A percentile compares a stretch with the other conserved stretches of the same genome.
Conservation (phyloP, 2,329 filamentous ascomycete species). For the Didymella exigua region DNA sequence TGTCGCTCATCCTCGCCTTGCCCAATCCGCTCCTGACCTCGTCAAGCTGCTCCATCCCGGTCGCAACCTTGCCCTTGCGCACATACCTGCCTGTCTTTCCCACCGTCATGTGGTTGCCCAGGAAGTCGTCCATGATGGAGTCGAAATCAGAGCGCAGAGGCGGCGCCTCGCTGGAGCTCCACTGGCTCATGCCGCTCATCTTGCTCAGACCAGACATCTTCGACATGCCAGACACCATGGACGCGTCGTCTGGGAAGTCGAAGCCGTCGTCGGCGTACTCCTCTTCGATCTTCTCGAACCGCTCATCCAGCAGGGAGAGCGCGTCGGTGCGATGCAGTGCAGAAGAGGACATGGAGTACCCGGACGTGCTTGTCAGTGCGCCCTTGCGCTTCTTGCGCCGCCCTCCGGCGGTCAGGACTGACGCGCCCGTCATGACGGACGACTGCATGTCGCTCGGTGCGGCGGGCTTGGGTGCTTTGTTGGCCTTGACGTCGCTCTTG, state of each 20-base stretch:
- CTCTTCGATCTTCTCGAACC: slow-evolving; percentile 90
- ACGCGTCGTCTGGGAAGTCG: slow-evolving; percentile 52
- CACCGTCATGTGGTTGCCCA: slow-evolving; percentile 72
- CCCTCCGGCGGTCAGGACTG: slow-evolving; percentile 70
- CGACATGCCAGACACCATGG: slow-evolving; percentile 56
- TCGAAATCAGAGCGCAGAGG: slow-evolving; percentile 81
- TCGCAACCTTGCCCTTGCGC: slow-evolving; percentile 80
- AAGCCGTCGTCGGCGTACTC: slow-evolving; percentile 62
- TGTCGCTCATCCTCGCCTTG: slow-evolving; percentile 66
- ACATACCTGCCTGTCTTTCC: slow-evolving; percentile 65
- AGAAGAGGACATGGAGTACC: slow-evolving; percentile 91
- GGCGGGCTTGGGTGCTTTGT: slow-evolving; percentile 50
- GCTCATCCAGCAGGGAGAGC: slow-evolving; percentile 79
- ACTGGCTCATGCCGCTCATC: slow-evolving; percentile 45
- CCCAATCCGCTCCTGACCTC: slow-evolving; percentile 84
- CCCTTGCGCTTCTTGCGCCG: slow-evolving; percentile 94
- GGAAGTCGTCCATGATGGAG: slow-evolving; percentile 89
- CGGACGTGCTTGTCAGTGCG: slow-evolving; percentile 83
- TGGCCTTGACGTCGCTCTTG: slow-evolving; percentile 73
- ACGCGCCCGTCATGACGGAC: slow-evolving; percentile 73
- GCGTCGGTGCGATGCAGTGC: slow-evolving; percentile 87
- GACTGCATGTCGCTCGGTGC: slow-evolving; percentile 70
- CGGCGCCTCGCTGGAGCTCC: slow-evolving; percentile 48
- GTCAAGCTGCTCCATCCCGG: slow-evolving; percentile 85
- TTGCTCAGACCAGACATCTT: slow-evolving; percentile 57